These are phyloP conservation scores for Acanthamoeba lenticulata DNA, from an alignment of 208 protist genomes.

Conservation along the genomic window DNA sequence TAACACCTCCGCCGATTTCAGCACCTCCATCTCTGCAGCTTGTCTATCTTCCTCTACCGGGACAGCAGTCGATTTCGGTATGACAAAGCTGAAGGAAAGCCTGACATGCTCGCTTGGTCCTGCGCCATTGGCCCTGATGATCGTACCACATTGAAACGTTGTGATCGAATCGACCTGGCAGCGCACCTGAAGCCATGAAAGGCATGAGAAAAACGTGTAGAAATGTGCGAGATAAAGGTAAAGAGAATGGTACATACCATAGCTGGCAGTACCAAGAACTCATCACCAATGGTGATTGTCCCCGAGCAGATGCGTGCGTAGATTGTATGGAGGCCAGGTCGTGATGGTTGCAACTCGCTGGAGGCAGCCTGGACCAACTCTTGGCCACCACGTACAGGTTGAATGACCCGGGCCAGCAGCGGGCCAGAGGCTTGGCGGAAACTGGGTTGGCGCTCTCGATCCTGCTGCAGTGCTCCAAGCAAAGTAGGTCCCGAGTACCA, in stretches of 20 bases:
- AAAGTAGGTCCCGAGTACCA: conserved; percentile 19
- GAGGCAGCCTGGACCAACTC: not conserved
- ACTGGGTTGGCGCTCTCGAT: not conserved
- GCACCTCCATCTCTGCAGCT: not conserved
- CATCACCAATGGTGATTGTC: not conserved
- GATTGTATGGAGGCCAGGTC: not conserved
- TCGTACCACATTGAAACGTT: not conserved
- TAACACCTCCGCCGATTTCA: not conserved
- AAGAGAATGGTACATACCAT: not conserved
- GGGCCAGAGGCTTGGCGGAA: not conserved
- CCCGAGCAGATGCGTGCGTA: not conserved
- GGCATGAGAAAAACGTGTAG: not conserved
- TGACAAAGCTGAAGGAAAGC: not conserved
- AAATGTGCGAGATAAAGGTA: not conserved
- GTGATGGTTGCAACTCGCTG: not conserved
- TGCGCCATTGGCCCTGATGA: not conserved
- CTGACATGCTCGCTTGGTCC: not conserved
- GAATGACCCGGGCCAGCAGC: not conserved
- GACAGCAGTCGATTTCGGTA: not conserved
- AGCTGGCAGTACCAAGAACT: not conserved
- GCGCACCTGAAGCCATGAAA: not conserved
- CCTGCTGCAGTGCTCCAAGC: not conserved
- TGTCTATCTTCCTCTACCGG: not conserved
- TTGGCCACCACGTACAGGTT: not conserved
- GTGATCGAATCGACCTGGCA: not conserved